Evolutionary conservation across 805 yeast species (phyloP).

Genomic region (Suhomyces faveliae): DNA sequence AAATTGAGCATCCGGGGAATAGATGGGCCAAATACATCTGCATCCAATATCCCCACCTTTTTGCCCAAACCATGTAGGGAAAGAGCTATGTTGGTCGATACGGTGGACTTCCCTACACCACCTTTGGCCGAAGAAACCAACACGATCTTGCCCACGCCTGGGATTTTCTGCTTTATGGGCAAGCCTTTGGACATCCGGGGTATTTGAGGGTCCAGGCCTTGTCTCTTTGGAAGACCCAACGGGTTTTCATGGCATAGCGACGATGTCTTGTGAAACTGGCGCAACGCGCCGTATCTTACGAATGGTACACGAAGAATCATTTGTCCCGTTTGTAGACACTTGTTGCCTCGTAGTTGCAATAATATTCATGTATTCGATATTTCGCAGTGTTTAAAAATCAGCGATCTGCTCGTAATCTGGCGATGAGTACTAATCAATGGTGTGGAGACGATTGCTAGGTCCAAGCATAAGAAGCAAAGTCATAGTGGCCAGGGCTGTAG

Average conservation of each 20-base stretch:
- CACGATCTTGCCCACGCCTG: constrained; percentile 59
- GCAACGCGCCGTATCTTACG: background rate
- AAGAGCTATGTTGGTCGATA: constrained; percentile 65
- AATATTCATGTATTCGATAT: background rate
- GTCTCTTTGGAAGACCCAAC: constrained; percentile 35
- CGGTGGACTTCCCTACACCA: constrained; percentile 81
- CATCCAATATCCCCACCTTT: constrained; percentile 69
- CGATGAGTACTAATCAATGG: background rate
- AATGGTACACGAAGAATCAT: background rate
- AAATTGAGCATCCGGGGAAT: constrained; percentile 71
- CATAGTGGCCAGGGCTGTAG: background rate
- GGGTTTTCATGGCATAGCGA: constrained; percentile 36
- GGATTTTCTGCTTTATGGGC: constrained; percentile 54
- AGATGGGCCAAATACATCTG: constrained; percentile 84
- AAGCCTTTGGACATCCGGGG: constrained; percentile 51
- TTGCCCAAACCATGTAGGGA: constrained; percentile 54
- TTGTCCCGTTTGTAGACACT: background rate
- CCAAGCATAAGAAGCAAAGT: background rate
- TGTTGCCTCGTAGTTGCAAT: too few species aligned
- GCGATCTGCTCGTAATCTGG: background rate
- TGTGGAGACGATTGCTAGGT: background rate
- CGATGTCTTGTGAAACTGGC: constrained; percentile 1
- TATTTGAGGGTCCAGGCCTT: constrained; percentile 22
- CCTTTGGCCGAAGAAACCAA: constrained; percentile 78
- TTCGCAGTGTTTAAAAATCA: background rate